These are phyloP conservation scores for Brassica balearica DNA, from an alignment of 441 rosid genomes.

Conservation along the genomic window DNA sequence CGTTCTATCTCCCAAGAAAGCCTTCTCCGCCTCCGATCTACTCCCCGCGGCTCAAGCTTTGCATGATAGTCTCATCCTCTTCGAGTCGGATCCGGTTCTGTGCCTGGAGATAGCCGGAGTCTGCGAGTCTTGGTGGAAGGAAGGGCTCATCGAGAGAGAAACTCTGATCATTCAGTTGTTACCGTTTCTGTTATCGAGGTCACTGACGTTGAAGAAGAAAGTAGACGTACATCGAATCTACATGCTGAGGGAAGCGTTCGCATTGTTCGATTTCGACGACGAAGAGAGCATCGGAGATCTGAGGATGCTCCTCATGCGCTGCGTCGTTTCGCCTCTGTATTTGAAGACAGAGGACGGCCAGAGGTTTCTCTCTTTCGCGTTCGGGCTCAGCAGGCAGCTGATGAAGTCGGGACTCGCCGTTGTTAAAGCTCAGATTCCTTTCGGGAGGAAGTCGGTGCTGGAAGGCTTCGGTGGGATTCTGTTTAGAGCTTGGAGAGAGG, in stretches of 20 bases:
- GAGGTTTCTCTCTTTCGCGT: conserved; percentile 74
- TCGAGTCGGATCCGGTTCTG: conserved; percentile 72
- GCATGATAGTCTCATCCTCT: conserved; percentile 70
- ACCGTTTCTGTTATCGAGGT: conserved; percentile 78
- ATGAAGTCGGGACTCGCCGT: conserved; percentile 85
- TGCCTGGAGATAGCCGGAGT: conserved; percentile 66
- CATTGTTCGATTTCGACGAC: conserved; percentile 83
- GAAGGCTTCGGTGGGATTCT: conserved; percentile 84
- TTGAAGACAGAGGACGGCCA: conserved; percentile 88
- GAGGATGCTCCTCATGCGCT: conserved; percentile 74
- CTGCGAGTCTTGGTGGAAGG: conserved; percentile 91
- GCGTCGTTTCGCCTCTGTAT: conserved; percentile 80
- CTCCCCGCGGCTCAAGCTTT: conserved; percentile 62
- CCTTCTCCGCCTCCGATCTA: conserved; percentile 55
- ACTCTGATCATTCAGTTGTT: conserved; percentile 73
- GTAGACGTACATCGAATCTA: conserved; percentile 86
- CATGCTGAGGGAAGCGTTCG: conserved; percentile 75
- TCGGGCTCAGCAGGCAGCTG: conserved; percentile 78
- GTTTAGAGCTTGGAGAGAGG: conserved; percentile 85
- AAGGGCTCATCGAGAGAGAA: conserved; percentile 57
- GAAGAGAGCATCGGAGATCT: conserved; percentile 82
- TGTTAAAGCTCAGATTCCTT: conserved; percentile 84
- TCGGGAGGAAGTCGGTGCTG: conserved; percentile 84
- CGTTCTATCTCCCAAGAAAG: conserved; percentile 57
- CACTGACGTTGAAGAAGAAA: conserved; percentile 84